A percentile compares a stretch with the other conserved stretches of the same genome.
phyloP scores from a whole-genome alignment of 148 eudicot genomes.

The Polygonum maritimum region DNA sequence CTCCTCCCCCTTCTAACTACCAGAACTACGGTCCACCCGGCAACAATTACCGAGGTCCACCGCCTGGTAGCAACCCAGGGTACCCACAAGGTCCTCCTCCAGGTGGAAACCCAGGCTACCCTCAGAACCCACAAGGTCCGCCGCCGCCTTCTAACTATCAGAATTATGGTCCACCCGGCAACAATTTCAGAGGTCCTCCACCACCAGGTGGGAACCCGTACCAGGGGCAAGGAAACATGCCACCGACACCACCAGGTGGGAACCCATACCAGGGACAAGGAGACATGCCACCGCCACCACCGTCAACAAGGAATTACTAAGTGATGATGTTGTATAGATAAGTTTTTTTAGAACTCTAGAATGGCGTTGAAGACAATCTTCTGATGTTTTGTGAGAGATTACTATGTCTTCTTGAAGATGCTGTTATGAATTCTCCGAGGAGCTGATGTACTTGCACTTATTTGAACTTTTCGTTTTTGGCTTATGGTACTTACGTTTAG shows the following conservation, averaged over 20 bases:
- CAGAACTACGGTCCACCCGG: background rate
- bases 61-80: background rate
- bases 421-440: background rate
- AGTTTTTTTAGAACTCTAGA: background rate
- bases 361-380: background rate
- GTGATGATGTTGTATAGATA: constrained; percentile 5
- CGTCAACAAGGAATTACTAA: constrained; percentile 5
- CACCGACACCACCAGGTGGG: background rate
- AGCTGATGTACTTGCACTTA: background rate
- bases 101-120: background rate
- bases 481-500: background rate
- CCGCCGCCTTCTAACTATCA: background rate
- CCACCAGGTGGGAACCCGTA: background rate
- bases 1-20: background rate
- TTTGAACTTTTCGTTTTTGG: background rate
- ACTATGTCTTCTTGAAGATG: background rate
- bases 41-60: background rate
- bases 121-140: background rate
- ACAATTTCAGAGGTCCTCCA: background rate
- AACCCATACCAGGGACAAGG: background rate
- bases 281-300: constrained; percentile 9
- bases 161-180: background rate
- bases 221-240: background rate
- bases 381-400: background rate
- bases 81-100: background rate